A percentile compares a stretch with the other conserved stretches of the same genome.
phyloP scores from a whole-genome alignment of 2,329 filamentous ascomycete genomes.

The Xylariales sp. region DNA sequence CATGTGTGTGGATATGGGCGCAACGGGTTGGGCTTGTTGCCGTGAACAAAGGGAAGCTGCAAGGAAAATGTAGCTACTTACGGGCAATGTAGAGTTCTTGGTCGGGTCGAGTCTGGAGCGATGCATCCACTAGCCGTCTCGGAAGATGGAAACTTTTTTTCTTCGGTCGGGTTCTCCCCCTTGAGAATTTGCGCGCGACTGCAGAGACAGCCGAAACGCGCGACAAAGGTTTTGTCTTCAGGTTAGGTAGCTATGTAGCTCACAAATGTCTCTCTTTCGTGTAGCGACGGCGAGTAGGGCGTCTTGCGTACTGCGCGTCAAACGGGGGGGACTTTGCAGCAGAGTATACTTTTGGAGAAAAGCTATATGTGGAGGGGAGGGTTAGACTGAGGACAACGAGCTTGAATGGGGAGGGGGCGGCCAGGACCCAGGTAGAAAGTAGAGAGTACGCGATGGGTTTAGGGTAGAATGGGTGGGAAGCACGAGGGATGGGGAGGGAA shows the following conservation, averaged over 20 bases:
- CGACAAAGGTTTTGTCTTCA: too few species aligned
- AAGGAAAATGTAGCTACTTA: background rate
- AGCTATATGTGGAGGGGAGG: too few species aligned
- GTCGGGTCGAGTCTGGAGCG: background rate
- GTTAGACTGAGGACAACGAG: background rate
- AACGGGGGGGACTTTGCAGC: too few species aligned
- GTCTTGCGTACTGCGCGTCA: too few species aligned
- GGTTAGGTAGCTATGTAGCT: too few species aligned
- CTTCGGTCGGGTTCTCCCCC: too few species aligned
- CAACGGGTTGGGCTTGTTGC: background rate
- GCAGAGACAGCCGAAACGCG: too few species aligned
- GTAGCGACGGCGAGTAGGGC: too few species aligned
- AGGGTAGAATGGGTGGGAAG: conserved; percentile 2
- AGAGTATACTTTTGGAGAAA: too few species aligned
- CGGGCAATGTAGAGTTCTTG: background rate
- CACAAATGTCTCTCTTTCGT: too few species aligned
- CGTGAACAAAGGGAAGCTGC: background rate
- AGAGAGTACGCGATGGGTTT: conserved; percentile 4
- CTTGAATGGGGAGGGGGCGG: background rate
- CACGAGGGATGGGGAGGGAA: conserved; percentile 2
- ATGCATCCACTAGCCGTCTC: background rate
- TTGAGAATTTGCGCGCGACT: too few species aligned
- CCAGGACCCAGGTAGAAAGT: background rate
- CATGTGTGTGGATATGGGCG: background rate
- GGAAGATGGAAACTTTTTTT: background rate